phyloP scores from a whole-genome alignment of 208 protist genomes.

The Hexamita inflata region DNA sequence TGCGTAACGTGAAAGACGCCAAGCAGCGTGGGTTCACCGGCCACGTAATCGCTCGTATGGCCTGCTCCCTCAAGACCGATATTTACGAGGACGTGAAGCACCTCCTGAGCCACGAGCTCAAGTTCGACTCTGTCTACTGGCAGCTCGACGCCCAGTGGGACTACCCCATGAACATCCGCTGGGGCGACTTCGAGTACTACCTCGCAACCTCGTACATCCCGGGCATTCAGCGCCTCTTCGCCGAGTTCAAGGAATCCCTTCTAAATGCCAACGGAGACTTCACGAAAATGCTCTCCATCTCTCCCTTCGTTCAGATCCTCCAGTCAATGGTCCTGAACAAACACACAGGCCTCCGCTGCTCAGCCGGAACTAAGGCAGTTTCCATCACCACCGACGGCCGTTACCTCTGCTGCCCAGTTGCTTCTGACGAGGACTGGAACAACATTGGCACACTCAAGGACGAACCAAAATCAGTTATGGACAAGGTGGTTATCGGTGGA shows the following conservation, averaged over 20 bases:
- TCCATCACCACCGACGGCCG: conserved; percentile 38
- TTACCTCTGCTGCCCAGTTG: conserved; percentile 37
- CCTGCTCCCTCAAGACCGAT: conserved; percentile 29
- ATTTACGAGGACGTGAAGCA: conserved; percentile 38
- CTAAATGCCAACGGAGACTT: too few species aligned
- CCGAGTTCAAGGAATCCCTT: neutral
- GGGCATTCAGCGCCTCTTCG: conserved; percentile 8
- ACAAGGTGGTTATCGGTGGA: neutral
- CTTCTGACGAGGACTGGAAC: conserved; percentile 33
- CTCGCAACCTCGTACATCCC: conserved; percentile 28
- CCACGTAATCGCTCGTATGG: conserved; percentile 36
- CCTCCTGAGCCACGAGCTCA: too few species aligned
- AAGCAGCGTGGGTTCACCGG: conserved; percentile 17
- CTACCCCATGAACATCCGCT: conserved; percentile 31
- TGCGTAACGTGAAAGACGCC: conserved; percentile 27
- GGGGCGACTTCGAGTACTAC: conserved; percentile 29
- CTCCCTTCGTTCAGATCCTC: conserved; percentile 32
- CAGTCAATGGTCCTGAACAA: neutral
- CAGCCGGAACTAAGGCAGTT: conserved; percentile 37
- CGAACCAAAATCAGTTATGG: neutral
- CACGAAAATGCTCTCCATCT: neutral
- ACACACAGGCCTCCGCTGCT: conserved; percentile 25
- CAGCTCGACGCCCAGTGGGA: conserved; percentile 42
- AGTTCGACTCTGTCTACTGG: conserved; percentile 36
- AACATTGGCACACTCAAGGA: conserved; percentile 3